phyloP scores from a whole-genome alignment of 495 filamentous ascomycete genomes.

The Clohesyomyces aquaticus region DNA sequence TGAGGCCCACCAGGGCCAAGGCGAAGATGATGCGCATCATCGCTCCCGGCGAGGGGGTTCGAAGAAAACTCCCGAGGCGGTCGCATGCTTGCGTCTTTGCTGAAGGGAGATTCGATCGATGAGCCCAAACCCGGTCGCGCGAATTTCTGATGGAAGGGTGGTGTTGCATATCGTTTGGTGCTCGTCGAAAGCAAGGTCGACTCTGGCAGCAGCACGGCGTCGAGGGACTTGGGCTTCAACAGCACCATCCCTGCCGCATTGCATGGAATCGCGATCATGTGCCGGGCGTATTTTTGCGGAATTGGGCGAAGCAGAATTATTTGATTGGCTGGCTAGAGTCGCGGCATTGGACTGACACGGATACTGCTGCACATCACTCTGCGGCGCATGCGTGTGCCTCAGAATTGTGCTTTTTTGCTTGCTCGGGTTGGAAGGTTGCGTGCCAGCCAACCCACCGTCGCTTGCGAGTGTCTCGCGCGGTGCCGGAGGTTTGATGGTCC shows the following conservation, averaged over 20 bases:
- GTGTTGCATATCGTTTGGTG: neutral
- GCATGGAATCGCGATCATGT: conserved; percentile 38
- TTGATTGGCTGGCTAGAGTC: conserved; percentile 20
- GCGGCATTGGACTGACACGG: neutral
- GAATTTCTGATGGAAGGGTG: neutral
- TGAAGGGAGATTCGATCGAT: neutral
- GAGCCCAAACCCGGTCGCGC: neutral
- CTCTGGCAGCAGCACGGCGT: neutral
- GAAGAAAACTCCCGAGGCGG: neutral
- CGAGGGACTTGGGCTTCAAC: conserved; percentile 1
- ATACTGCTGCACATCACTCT: conserved; percentile 8
- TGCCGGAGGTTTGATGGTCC: too few relatives aligned
- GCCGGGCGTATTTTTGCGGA: conserved; percentile 9
- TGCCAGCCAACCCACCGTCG: too few relatives aligned
- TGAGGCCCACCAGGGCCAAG: neutral
- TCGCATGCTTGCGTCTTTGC: neutral
- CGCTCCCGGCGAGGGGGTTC: conserved; percentile 14
- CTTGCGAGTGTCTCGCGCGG: neutral
- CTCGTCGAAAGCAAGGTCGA: neutral
- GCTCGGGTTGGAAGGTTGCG: too few relatives aligned
- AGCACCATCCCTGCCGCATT: conserved; percentile 34
- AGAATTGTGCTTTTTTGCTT: neutral
- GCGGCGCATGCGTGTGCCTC: conserved; percentile 1
- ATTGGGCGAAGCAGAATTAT: conserved; percentile 8
- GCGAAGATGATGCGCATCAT: conserved; percentile 32